Conservation (phyloP, 179 eudicot genomes). For the Corrigiola litoralis region DNA sequence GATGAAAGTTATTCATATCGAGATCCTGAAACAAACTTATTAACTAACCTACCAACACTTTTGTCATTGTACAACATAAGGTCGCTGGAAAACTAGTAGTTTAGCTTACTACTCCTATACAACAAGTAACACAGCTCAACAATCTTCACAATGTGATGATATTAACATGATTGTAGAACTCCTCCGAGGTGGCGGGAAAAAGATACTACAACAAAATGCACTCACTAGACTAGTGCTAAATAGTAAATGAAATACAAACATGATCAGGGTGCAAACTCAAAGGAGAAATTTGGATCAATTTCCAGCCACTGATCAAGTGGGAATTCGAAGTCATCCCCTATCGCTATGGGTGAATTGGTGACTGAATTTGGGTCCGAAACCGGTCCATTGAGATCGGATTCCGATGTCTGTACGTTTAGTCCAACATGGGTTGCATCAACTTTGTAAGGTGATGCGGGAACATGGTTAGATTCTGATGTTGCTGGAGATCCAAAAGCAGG, state of each 20-base stretch:
- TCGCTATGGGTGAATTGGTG: conserved; percentile 29
- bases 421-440: background rate
- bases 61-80: background rate
- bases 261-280: conserved; percentile 1
- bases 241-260: background rate
- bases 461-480: conserved; percentile 26
- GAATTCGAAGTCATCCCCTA: conserved; percentile 19
- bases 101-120: background rate
- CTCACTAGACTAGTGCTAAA: no score
- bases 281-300: conserved; percentile 25
- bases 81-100: background rate
- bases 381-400: conserved; percentile 27
- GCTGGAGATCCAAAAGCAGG: conserved; percentile 23
- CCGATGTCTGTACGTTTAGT: conserved; percentile 21
- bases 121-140: background rate
- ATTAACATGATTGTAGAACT: background rate
- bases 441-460: background rate
- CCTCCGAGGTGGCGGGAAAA: background rate
- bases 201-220: no score
- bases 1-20: background rate
- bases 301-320: conserved; percentile 27
- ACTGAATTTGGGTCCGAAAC: conserved; percentile 37
- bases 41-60: background rate
- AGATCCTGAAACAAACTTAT: background rate
- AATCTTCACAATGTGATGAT: background rate